Base-by-base conservation (phyloP, 495 filamentous ascomycete species). In the Friedmanniomyces simplex region DNA sequence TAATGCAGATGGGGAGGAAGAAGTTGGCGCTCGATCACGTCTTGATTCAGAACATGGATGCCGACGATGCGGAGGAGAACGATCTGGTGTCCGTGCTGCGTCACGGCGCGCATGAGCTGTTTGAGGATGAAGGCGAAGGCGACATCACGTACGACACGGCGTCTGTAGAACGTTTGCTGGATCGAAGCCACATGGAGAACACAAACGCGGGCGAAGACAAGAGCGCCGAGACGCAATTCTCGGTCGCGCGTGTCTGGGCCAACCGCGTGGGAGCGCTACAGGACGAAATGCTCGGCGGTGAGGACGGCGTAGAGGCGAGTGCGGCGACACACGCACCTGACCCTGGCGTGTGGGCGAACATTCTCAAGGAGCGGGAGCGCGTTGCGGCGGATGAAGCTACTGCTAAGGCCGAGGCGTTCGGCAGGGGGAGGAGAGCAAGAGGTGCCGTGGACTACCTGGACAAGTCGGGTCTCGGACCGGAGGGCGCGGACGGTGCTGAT, bases 21-120 rank as follows among this genome's bases (percentile, higher is more conserved):
- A 99, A 99, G 73, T 84, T 96, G 76, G 87, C 86, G 0, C 78
- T 99, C 0, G 93, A 96, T 57, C 91, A 96, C 66, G 82, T 91
- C 1, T 81, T 99, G 6, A 96, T 97, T 57, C 88, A 97, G 64
- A 84, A 80, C 36, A 88, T 97, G 79, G 87, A 86, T 50, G 79
- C 79, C 0, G 83, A 90, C 28, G 86, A 90, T 49, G 82, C 89
- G 21, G 80, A 79, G 25, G 78, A 76, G 4, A 72, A 84, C 34
- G 89, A 97, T 69, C 64, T 97, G 7, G 89, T 95, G 60, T 89
- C 88, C 0, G 89, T 97, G 52, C 77, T 99, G 21, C 84, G 85
- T 55, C 86, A 93, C 71, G 94, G 93, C 43, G 89, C 93, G 0
- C 79, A 85, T 42, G 85, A 89, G 1, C 71, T 99, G 13, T 97